These are phyloP conservation scores for Orbilia javanica DNA, from an alignment of 2,329 filamentous ascomycete species.

Conservation along the genomic window DNA sequence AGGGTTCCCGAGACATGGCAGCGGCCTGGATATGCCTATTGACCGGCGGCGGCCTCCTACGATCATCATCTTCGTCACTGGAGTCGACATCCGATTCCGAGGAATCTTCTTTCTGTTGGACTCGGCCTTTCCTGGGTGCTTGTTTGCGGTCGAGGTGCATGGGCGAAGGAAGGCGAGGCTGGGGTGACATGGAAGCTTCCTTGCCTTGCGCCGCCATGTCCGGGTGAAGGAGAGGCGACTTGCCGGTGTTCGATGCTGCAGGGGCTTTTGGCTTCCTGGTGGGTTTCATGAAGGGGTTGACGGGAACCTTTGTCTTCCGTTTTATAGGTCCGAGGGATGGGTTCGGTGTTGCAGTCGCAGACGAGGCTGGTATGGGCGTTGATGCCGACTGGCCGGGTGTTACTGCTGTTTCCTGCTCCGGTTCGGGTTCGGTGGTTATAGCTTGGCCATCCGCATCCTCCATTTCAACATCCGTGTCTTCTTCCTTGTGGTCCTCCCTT, in stretches of 20 bases:
- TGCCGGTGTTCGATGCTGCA: conserved; percentile 13
- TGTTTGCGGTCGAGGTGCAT: conserved; percentile 34
- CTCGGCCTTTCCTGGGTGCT: conserved; percentile 9
- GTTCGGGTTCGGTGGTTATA: conserved; percentile 10
- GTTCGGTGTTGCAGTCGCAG: conserved; percentile 42
- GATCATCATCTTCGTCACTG: conserved; percentile 39
- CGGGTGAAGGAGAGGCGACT: conserved; percentile 40
- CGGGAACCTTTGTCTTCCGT: conserved; percentile 27
- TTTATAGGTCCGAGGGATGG: conserved; percentile 32
- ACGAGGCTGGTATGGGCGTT: conserved; percentile 45
- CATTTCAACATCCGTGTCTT: conserved; percentile 50
- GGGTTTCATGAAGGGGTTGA: conserved; percentile 51
- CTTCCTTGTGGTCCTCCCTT: conserved; percentile 41
- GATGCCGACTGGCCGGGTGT: conserved; percentile 45
- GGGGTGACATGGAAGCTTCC: conserved; percentile 52
- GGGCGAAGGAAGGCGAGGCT: conserved; percentile 45
- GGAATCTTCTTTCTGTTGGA: conserved; percentile 32
- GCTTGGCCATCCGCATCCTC: conserved; percentile 37
- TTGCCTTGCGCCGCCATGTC: conserved; percentile 30
- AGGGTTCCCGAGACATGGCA: conserved; percentile 48
- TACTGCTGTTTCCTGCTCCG: conserved; percentile 34
- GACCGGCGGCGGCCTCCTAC: conserved; percentile 24
- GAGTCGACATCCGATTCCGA: conserved; percentile 52
- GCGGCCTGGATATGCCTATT: conserved; percentile 44
- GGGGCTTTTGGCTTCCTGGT: conserved; percentile 30